Percentiles rank a stretch among this genome's conserved stretches.
phyloP scores from a whole-genome alignment of 441 rosid genomes.

The Pelargonium hybrid region DNA sequence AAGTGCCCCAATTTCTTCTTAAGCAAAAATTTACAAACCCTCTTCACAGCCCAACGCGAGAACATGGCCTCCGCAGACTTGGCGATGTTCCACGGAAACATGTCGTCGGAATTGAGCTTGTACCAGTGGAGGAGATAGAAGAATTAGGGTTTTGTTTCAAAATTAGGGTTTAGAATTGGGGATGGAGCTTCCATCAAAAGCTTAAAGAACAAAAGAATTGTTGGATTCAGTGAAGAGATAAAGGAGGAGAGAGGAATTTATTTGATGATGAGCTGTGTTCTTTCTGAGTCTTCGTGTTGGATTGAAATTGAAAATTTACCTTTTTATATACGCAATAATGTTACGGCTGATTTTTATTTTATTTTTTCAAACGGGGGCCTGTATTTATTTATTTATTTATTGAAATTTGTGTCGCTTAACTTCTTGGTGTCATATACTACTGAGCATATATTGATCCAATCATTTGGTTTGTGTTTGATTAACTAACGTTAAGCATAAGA shows the following conservation, averaged over 20 bases:
- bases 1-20: slow-evolving; percentile 90
- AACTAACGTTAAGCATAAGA: background rate
- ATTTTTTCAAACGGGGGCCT: no score
- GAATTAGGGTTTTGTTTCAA: background rate
- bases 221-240: background rate
- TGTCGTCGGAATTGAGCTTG: slow-evolving; percentile 11
- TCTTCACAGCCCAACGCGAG: slow-evolving; percentile 85
- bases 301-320: background rate
- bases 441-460: background rate
- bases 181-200: slow-evolving; percentile 33
- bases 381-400: no score
- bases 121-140: background rate
- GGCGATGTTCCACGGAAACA: slow-evolving; percentile 75
- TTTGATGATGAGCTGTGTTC: background rate
- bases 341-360: no score
- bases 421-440: background rate
- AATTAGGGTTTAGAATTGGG: slow-evolving; percentile 24
- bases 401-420: background rate
- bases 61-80: slow-evolving; percentile 71
- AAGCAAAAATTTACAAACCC: slow-evolving; percentile 69
- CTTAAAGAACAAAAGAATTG: slow-evolving; percentile 11
- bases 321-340: background rate
- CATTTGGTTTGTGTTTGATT: background rate
- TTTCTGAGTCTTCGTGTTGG: background rate
- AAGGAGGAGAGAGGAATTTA: background rate